phyloP scores from a whole-genome alignment of 2,329 filamentous ascomycete species.

The Chaetomiaceae sp. region DNA sequence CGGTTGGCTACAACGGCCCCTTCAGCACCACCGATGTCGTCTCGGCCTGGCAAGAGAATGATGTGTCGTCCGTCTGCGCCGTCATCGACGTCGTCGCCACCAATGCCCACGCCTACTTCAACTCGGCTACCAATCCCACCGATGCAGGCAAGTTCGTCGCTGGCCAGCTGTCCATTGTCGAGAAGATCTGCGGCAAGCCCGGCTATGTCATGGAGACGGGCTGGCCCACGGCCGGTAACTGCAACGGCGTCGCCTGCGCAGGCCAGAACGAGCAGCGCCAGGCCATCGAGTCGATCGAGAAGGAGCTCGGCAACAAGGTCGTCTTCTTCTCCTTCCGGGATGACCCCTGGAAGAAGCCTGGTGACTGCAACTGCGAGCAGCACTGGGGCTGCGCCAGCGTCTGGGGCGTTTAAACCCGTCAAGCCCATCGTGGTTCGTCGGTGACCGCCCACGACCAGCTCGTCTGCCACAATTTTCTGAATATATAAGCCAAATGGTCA shows the following conservation, averaged over 20 bases:
- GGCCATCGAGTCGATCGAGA: conserved; percentile 69
- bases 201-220: conserved; percentile 86
- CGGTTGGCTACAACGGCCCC: conserved; percentile 65
- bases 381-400: conserved; percentile 65
- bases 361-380: conserved; percentile 69
- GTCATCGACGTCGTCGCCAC: conserved; percentile 73
- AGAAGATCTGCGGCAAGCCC: conserved; percentile 65
- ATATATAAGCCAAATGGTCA: conserved; percentile 10
- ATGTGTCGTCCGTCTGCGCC: conserved; percentile 61
- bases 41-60: conserved; percentile 65
- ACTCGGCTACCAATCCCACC: conserved; percentile 57
- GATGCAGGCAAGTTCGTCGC: conserved; percentile 73
- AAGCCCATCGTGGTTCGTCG: background rate
- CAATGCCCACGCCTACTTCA: conserved; percentile 97
- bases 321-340: conserved; percentile 79
- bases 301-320: conserved; percentile 60
- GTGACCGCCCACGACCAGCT: background rate
- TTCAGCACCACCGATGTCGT: conserved; percentile 86
- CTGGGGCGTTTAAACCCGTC: conserved; percentile 35
- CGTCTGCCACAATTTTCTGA: background rate
- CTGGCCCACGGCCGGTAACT: conserved; percentile 69
- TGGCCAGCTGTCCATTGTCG: conserved; percentile 66
- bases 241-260: conserved; percentile 71
- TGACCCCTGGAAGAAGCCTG: conserved; percentile 76
- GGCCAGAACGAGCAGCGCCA: conserved; percentile 60